Conservation (phyloP, 306 rosid species). For the Datisca glomerata region DNA sequence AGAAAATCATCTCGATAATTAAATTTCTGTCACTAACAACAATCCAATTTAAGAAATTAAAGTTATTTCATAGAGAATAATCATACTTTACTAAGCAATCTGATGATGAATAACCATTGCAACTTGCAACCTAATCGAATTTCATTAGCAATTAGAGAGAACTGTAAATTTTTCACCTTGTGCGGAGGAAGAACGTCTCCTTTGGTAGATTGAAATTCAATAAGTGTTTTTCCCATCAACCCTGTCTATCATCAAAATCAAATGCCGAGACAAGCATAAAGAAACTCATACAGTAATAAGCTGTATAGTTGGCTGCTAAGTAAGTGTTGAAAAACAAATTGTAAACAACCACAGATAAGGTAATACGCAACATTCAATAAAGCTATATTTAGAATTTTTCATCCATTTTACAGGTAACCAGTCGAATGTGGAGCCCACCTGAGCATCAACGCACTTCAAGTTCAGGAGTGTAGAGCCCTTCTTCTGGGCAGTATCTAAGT, state of each 20-base stretch:
- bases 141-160: neutral
- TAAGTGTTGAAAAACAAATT: too few species aligned
- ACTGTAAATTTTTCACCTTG: slow-evolving; percentile 42
- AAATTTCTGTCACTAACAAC: too few species aligned
- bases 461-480: slow-evolving; percentile 85
- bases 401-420: slow-evolving; percentile 7
- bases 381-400: too few species aligned
- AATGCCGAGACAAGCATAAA: slow-evolving; percentile 7
- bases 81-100: too few species aligned
- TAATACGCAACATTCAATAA: too few species aligned
- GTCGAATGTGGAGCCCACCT: slow-evolving; percentile 30
- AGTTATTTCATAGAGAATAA: too few species aligned
- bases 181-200: slow-evolving; percentile 96
- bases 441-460: slow-evolving; percentile 83
- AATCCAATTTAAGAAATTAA: too few species aligned
- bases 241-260: slow-evolving; percentile 57
- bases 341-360: too few species aligned
- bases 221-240: slow-evolving; percentile 88
- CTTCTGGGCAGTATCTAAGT: slow-evolving; percentile 73
- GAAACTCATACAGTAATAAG: slow-evolving; percentile 9
- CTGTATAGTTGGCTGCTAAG: too few species aligned
- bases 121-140: too few species aligned
- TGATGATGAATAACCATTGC: too few species aligned
- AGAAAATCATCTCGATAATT: too few species aligned
- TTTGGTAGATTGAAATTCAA: slow-evolving; percentile 78